Evolutionary conservation across 345 rosid species (phyloP).

Genomic region (Dimocarpus longan): DNA sequence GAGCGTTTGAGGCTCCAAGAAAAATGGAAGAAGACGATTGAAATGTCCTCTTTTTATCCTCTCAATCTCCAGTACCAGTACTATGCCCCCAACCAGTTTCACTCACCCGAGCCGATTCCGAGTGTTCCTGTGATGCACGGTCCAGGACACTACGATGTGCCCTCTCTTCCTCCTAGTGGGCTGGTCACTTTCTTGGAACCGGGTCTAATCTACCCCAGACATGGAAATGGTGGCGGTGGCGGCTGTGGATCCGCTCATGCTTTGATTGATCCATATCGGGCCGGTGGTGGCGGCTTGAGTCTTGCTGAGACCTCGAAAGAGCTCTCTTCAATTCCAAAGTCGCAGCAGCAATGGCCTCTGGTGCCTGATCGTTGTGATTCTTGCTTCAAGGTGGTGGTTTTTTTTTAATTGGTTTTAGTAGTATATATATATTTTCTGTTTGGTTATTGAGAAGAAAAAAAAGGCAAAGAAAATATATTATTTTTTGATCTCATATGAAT

Average conservation of each 20-base stretch:
- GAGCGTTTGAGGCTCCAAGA: constrained; percentile 54
- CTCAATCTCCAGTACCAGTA: not conserved
- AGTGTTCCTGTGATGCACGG: constrained; percentile 44
- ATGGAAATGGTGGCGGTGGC: constrained; percentile 25
- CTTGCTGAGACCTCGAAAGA: constrained; percentile 53
- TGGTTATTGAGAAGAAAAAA: constrained; percentile 16
- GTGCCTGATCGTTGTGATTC: constrained; percentile 39
- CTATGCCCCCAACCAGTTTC: not conserved
- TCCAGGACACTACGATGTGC: constrained; percentile 26
- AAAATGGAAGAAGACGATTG: constrained; percentile 38
- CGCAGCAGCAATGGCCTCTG: constrained; percentile 35
- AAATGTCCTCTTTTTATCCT: constrained; percentile 5
- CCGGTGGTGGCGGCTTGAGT: constrained; percentile 11
- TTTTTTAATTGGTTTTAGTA: not conserved
- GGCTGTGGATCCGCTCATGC: constrained; percentile 43
- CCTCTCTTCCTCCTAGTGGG: constrained; percentile 28
- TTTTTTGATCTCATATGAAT: not conserved
- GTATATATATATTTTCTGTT: constrained; percentile 1
- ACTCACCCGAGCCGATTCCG: constrained; percentile 20
- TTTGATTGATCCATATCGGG: constrained; percentile 34
- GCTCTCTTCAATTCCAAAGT: constrained; percentile 94
- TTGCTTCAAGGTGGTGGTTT: constrained; percentile 55
- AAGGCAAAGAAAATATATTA: not conserved
- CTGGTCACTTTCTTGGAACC: constrained; percentile 32
- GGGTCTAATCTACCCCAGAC: constrained; percentile 16